phyloP scores from a whole-genome alignment of 352 stramenopile genomes.

The Phytophthora boehmeriae region DNA sequence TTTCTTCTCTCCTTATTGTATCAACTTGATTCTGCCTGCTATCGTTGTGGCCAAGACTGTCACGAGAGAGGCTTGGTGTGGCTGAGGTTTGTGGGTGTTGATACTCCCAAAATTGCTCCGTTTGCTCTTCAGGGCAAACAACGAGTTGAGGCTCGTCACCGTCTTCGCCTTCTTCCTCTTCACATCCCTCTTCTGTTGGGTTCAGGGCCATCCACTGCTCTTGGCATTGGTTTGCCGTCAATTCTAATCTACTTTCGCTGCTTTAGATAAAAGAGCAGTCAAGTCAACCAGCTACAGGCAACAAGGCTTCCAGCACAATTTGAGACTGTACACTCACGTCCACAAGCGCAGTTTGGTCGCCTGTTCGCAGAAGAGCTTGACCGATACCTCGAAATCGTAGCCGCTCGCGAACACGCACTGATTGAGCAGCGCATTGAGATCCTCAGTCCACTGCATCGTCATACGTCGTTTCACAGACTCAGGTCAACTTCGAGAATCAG shows the following conservation, averaged over 20 bases:
- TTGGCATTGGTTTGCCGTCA: slow-evolving; percentile 59
- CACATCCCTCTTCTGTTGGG: slow-evolving; percentile 46
- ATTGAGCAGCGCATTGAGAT: slow-evolving; percentile 70
- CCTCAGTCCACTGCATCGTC: slow-evolving; percentile 67
- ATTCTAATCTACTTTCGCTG: slow-evolving; percentile 26
- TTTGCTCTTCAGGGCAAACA: neutral
- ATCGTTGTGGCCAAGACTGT: neutral
- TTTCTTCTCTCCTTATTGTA: slow-evolving; percentile 15
- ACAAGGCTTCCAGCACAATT: neutral
- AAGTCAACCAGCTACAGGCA: neutral
- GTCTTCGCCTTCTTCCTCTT: slow-evolving; percentile 26
- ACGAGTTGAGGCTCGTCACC: neutral
- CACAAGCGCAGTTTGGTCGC: slow-evolving; percentile 50
- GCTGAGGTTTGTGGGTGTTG: neutral
- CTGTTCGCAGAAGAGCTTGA: slow-evolving; percentile 44
- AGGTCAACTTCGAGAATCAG: too few species aligned
- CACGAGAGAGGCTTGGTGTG: neutral
- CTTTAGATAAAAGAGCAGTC: slow-evolving; percentile 5
- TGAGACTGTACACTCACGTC: slow-evolving; percentile 27
- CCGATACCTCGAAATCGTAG: slow-evolving; percentile 68
- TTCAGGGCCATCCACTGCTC: slow-evolving; percentile 78
- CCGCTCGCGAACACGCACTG: slow-evolving; percentile 77
- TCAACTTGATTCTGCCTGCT: neutral
- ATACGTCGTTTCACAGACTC: neutral
- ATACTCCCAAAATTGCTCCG: neutral